Base-by-base conservation (phyloP, 2,329 filamentous ascomycete species). In the Fusarium anguioides region DNA sequence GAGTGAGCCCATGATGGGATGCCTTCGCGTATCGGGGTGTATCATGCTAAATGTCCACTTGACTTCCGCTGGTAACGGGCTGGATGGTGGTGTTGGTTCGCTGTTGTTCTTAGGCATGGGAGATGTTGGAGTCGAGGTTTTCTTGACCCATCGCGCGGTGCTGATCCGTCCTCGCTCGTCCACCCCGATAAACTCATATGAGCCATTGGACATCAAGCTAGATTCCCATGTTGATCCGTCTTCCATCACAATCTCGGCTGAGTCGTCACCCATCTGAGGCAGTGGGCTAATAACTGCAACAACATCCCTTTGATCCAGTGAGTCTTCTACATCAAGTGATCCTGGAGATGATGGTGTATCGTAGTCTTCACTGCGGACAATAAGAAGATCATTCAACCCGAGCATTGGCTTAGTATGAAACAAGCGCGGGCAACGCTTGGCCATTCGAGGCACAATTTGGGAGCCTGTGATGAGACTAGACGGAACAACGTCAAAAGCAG, bases 11-110 rank as follows among this genome's bases (percentile, higher is more conserved):
- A 94, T 85, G 72, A 94, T 87, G 6, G 92, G 91, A 73, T 95
- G 92, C 14, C 89, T 87, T 31, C 90, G 83, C 10, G 86, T 87
- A 44, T 85, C 84, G 0, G 91, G 87, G 69, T 91, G 87, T 71
- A 95, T 89, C 64, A 93, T 87, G 79, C 90, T 93, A 75, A 95
- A 95, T 10, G 88, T 92, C 80, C 89, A 94, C 74, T 87, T 88
- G 57, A 78, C 80, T 44, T 87, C 85, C 2, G 73, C 62, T 4
- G 77, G 67, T 1, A 71, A 44, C 14, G 70, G 70, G 37, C 68
- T 73, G 8, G 63, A 68, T 5, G 75, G 64, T 5, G 75, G 62
- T 8, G 66, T 62, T 17, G 66, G 55, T 54, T 66, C 68, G 44
- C 69, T 66, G 48, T 70, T 57, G 26, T 58, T 45, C 29, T 52